Evolutionary conservation across 495 filamentous ascomycete genomes (phyloP), one percentile per base, ranked within the genome.

Genomic region (Penicillium subrubescens): DNA sequence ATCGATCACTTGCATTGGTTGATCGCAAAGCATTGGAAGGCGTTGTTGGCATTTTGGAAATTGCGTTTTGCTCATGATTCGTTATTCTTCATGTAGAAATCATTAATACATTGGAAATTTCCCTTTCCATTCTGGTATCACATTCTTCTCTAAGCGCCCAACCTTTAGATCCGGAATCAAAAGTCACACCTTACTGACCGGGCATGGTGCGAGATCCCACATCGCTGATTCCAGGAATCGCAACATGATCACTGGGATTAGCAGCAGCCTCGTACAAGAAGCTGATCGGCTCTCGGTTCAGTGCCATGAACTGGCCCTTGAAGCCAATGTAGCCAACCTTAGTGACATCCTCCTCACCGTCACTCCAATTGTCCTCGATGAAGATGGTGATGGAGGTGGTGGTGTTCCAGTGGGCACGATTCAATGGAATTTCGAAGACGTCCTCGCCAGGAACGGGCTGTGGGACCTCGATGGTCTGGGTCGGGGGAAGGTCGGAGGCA

Each of bases 251-350:
- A 59, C 75, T 83, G 17, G 94, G 94, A 68, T 97, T 97, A 34
- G 95, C 89, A 17, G 95, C 94, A 21, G 92, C 90, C 84, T 99
- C 95, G 75, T 98, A 99, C 53, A 96, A 66, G 66, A 97, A 90
- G 62, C 89, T 91, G 5, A 90, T 79, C 15, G 95, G 92, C 72
- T 96, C 93, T 50, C 90, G 84, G 21, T 89, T 93, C 69, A 96
- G 74, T 70, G 88, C 86, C 87, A 93, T 92, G 79, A 92, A 97
- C 70, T 96, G 90, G 34, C 95, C 95, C 76, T 91, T 93, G 80
- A 99, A 97, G 0, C 92, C 95, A 59, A 99, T 64, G 75, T 96
- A 99, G 51, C 82, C 87, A 2, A 98, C 75, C 39, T 88, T 82
- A 23, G 92, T 94, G 57, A 90, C 85, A 60, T 96, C 91, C 61